Evolutionary conservation across 352 stramenopile species (phyloP).

Genomic region (Phytophthora quininea): DNA sequence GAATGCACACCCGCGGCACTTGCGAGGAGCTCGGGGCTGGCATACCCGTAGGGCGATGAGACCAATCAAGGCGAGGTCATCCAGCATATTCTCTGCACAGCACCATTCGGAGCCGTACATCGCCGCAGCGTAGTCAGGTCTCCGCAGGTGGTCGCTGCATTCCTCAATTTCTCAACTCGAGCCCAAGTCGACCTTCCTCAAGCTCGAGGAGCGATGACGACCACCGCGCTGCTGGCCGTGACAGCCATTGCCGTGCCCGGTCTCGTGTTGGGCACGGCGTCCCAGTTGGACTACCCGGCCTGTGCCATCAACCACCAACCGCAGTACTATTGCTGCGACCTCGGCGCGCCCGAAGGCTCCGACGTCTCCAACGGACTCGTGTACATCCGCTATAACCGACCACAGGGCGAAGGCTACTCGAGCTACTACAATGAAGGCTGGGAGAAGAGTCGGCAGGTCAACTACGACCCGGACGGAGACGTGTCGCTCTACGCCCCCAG

Average conservation of each 20-base stretch:
- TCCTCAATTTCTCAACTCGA: slow-evolving; percentile 30
- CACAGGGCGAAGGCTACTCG: slow-evolving; percentile 44
- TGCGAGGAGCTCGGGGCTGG: neutral
- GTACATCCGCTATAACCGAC: slow-evolving; percentile 71
- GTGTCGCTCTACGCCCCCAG: slow-evolving; percentile 66
- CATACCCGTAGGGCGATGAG: neutral
- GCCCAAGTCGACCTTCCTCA: slow-evolving; percentile 6
- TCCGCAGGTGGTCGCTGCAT: slow-evolving; percentile 15
- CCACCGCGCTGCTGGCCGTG: slow-evolving; percentile 15
- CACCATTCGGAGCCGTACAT: slow-evolving; percentile 6
- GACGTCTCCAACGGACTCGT: slow-evolving; percentile 41
- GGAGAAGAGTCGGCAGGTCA: slow-evolving; percentile 65
- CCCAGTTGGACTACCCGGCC: slow-evolving; percentile 61
- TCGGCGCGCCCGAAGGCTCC: slow-evolving; percentile 37
- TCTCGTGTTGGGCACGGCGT: slow-evolving; percentile 43
- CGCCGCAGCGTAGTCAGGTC: neutral
- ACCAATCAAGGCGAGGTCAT: no score
- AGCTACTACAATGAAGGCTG: slow-evolving; percentile 75
- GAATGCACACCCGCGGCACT: slow-evolving; percentile 4
- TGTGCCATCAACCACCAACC: slow-evolving; percentile 67
- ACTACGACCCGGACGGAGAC: slow-evolving; percentile 53
- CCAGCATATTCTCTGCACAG: neutral
- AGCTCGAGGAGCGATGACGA: slow-evolving; percentile 5
- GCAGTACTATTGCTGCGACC: slow-evolving; percentile 63
- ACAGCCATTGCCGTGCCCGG: slow-evolving; percentile 26